Conservation (phyloP, 2,329 filamentous ascomycete species). For the Annulohypoxylon truncatum region DNA sequence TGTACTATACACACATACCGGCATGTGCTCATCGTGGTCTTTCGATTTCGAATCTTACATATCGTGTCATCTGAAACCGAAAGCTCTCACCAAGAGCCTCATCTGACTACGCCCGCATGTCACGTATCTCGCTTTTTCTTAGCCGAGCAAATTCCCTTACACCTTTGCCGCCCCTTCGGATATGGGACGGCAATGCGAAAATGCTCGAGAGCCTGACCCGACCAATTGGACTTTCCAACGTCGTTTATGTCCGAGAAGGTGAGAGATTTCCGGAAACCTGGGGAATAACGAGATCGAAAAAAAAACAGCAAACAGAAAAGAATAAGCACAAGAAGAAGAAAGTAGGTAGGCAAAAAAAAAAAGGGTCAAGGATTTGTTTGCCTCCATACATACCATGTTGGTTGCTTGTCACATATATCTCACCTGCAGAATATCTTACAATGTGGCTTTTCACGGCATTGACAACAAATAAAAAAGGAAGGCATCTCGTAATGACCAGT, state of each 20-base stretch:
- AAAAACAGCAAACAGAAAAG: background rate
- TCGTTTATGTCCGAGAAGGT: background rate
- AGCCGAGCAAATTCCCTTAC: background rate
- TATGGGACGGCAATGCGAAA: slow-evolving; percentile 5
- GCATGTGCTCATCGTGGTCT: background rate
- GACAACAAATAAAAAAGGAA: slow-evolving; percentile 12
- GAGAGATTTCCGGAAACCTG: slow-evolving; percentile 4
- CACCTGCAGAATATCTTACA: slow-evolving; percentile 15
- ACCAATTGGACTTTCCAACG: background rate
- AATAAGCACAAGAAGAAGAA: too few relatives aligned
- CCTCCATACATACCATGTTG: too few relatives aligned
- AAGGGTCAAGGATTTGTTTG: slow-evolving; percentile 8
- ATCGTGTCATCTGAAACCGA: background rate
- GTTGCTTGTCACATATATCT: slow-evolving; percentile 7
- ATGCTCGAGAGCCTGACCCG: background rate
- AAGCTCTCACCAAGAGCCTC: background rate
- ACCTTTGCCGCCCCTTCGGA: background rate
- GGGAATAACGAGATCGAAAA: background rate
- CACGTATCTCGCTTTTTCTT: background rate
- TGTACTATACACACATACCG: background rate
- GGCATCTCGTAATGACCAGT: slow-evolving; percentile 6
- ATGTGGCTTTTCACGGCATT: slow-evolving; percentile 5
- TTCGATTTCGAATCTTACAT: background rate
- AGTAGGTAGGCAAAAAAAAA: too few relatives aligned
- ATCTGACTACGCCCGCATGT: background rate